phyloP scores from a whole-genome alignment of 2,329 filamentous ascomycete genomes.

The Rachicladosporium sp. region DNA sequence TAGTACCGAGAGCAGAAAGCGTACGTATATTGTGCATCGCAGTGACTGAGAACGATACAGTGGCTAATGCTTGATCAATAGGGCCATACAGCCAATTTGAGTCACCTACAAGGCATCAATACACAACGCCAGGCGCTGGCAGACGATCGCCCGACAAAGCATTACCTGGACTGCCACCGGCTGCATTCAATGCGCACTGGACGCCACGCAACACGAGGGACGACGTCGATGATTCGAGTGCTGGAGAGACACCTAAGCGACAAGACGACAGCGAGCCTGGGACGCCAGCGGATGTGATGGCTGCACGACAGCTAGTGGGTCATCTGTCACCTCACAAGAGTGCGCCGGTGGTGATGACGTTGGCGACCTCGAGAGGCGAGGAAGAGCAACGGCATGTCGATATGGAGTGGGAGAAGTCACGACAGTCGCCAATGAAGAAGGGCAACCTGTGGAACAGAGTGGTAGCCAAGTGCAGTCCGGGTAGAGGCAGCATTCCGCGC shows the following conservation, averaged over 20 bases:
- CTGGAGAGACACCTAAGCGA: conserved; percentile 36
- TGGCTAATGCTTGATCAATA: conserved; percentile 2
- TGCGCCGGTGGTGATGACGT: conserved; percentile 2
- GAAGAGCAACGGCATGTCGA: not conserved
- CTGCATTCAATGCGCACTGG: conserved; percentile 19
- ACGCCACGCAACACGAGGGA: conserved; percentile 25
- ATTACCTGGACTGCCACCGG: conserved; percentile 5
- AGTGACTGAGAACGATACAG: conserved; percentile 1
- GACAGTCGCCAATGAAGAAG: conserved; percentile 11
- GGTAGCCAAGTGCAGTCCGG: conserved; percentile 21
- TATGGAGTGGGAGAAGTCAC: conserved; percentile 14
- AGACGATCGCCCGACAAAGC: conserved; percentile 7
- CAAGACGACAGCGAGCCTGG: conserved; percentile 24
- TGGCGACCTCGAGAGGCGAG: conserved; percentile 7
- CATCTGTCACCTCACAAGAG: conserved; percentile 1
- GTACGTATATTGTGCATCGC: conserved; percentile 17
- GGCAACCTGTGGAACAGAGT: conserved; percentile 13
- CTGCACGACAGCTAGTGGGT: conserved; percentile 1
- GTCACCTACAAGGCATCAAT: conserved; percentile 25
- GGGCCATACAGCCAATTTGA: conserved; percentile 24
- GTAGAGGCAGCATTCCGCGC: conserved; percentile 25
- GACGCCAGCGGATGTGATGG: conserved; percentile 4
- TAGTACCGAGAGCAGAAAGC: conserved; percentile 8
- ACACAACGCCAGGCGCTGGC: conserved; percentile 1
- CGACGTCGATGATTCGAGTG: conserved; percentile 32